Conservation (phyloP, 768 basidiomycete genomes). For the Boletus subcaerulescens region DNA sequence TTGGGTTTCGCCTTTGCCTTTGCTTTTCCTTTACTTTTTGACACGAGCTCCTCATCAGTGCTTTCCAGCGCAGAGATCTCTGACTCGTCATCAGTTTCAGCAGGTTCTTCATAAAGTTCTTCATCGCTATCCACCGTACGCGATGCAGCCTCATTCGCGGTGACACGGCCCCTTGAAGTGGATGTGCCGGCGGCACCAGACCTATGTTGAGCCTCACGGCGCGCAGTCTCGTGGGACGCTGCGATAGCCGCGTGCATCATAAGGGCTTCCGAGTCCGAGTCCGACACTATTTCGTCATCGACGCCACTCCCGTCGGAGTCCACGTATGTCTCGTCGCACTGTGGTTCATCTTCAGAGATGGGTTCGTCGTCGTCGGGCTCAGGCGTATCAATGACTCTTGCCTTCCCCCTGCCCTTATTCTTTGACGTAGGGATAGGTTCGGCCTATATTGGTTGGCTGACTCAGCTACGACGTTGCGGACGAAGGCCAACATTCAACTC, state of each 20-base stretch:
- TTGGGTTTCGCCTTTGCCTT: conserved; percentile 28
- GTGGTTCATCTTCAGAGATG: conserved; percentile 36
- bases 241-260: conserved; percentile 59
- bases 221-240: conserved; percentile 46
- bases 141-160: conserved; percentile 24
- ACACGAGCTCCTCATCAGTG: conserved; percentile 10
- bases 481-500: conserved; percentile 8
- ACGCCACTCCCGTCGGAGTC: conserved; percentile 58
- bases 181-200: conserved; percentile 32
- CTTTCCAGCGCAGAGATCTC: conserved; percentile 9
- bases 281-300: conserved; percentile 47
- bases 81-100: conserved; percentile 5
- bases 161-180: conserved; percentile 42
- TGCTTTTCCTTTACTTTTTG: conserved; percentile 35
- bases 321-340: conserved; percentile 40
- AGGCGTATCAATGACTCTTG: conserved; percentile 24
- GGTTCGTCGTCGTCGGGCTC: conserved; percentile 30
- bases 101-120: conserved; percentile 3
- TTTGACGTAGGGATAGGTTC: not conserved
- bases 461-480: conserved; percentile 16
- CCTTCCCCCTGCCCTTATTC: conserved; percentile 28
- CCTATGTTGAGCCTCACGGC: conserved; percentile 26
- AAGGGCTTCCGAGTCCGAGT: conserved; percentile 37
- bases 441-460: conserved; percentile 10
- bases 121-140: conserved; percentile 8